Evolutionary conservation across 352 stramenopile genomes (phyloP), one percentile per base, ranked within the genome.

Genomic region (Phytophthora cactorum): DNA sequence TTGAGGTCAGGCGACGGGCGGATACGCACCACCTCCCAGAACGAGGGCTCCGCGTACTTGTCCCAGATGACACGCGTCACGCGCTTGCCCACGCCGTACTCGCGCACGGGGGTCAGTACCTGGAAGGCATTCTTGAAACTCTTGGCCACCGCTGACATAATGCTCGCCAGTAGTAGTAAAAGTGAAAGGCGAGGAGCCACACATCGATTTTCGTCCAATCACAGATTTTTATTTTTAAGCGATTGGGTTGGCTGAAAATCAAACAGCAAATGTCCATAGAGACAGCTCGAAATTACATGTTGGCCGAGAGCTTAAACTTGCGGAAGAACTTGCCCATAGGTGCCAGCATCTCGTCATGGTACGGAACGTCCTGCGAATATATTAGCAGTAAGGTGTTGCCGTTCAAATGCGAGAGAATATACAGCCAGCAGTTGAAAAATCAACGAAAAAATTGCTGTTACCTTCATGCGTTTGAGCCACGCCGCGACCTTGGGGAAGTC

Each of bases 1-100:
- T 91, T 92, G 60, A 95, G 82, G 70, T 95, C 87, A 1, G 58
- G 61, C 49, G 87, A 88, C 36, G 87, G 87, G 34, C 72, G 79
- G 34, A 95, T 76, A 64, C 87, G 84, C 72, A 88, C 91, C 64
- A 95, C 81, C 71, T 95, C 87, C 79, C 86, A 91, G 70, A 82
- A 93, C 22, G 82, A 90, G 14, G 85, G 78, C 73, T 91, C 87
- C 7, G 70, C 63, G 65, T 89, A 93, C 54, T 86, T 86, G 57
- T 78, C 55, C 87, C 87, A 95, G 70, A 91, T 92, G 29, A 67
- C 75, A 60, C 87, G 85, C 47, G 84, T 93, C 50, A 95, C 82
- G 47, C 83, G 86, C 61, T 71, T 46, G 59, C 87, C 87, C 36
- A 91, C 68, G 38, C 87, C 87, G 72, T 84, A 95, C 49, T 92